These are phyloP conservation scores for Haberlea rhodopensis DNA, from an alignment of 257 asterid species.

Conservation along the genomic window DNA sequence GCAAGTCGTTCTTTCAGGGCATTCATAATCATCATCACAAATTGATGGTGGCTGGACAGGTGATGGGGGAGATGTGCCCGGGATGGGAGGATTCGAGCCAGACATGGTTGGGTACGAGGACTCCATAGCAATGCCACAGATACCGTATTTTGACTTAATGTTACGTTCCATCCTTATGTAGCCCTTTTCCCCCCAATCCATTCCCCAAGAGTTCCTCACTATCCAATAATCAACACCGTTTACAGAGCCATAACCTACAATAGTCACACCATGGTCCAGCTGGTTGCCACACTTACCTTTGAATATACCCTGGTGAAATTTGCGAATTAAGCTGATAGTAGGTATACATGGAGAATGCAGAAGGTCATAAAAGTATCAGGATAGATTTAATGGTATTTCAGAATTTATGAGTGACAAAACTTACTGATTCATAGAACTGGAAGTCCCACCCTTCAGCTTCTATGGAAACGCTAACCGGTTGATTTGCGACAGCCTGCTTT, in stretches of 20 bases:
- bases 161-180: conserved; percentile 72
- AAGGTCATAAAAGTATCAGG: too few species aligned
- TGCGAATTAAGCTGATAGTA: too few species aligned
- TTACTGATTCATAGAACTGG: conserved; percentile 58
- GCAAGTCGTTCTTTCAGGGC: conserved; percentile 66
- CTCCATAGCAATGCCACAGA: conserved; percentile 69
- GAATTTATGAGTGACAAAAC: conserved; percentile 2
- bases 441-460: conserved; percentile 74
- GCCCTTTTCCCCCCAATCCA: conserved; percentile 71
- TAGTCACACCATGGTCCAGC: conserved; percentile 78
- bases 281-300: conserved; percentile 51
- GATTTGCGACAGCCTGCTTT: conserved; percentile 50
- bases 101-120: conserved; percentile 73
- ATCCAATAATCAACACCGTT: conserved; percentile 64
- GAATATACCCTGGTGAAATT: conserved; percentile 58
- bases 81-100: conserved; percentile 65
- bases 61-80: conserved; percentile 74
- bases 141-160: conserved; percentile 37
- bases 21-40: conserved; percentile 43
- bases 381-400: neutral
- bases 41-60: conserved; percentile 49
- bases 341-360: too few species aligned
- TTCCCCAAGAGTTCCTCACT: conserved; percentile 80
- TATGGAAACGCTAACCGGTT: conserved; percentile 62
- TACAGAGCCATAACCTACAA: conserved; percentile 70